Conservation (phyloP, 2,329 filamentous ascomycete species). For the Hypoxylon sp. region DNA sequence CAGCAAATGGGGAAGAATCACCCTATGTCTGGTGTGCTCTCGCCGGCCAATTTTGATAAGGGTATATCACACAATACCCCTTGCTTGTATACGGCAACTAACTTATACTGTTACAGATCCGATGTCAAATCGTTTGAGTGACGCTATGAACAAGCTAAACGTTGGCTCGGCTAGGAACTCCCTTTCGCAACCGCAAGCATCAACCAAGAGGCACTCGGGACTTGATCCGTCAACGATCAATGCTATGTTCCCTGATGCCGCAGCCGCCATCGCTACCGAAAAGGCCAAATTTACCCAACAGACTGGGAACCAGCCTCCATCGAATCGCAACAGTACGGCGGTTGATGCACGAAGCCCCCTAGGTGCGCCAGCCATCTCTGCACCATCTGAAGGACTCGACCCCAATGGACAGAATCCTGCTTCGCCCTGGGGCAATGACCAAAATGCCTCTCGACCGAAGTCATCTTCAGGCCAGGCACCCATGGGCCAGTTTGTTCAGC, state of each 20-base stretch:
- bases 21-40: slow-evolving; percentile 95
- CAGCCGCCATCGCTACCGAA: slow-evolving; percentile 97
- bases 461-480: slow-evolving; percentile 82
- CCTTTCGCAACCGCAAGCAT: slow-evolving; percentile 81
- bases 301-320: slow-evolving; percentile 89
- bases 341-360: slow-evolving; percentile 84
- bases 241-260: slow-evolving; percentile 98
- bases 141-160: slow-evolving; percentile 96
- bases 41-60: slow-evolving; percentile 96
- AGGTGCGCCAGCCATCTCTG: slow-evolving; percentile 80
- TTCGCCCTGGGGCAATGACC: slow-evolving; percentile 82
- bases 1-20: slow-evolving; percentile 99
- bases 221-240: slow-evolving; percentile 95
- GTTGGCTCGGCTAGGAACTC: slow-evolving; percentile 91
- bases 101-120: slow-evolving; percentile 75
- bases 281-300: slow-evolving; percentile 98
- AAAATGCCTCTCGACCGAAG: slow-evolving; percentile 76
- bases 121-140: slow-evolving; percentile 95
- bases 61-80: slow-evolving; percentile 68
- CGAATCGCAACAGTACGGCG: slow-evolving; percentile 91
- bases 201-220: slow-evolving; percentile 92
- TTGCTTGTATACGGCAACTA: slow-evolving; percentile 25
- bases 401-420: slow-evolving; percentile 76
- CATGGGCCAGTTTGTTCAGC: slow-evolving; percentile 97
- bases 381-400: slow-evolving; percentile 73